These are phyloP conservation scores for Trichophaea hybrida DNA, from an alignment of 2,329 filamentous ascomycete genomes.

Conservation along the genomic window DNA sequence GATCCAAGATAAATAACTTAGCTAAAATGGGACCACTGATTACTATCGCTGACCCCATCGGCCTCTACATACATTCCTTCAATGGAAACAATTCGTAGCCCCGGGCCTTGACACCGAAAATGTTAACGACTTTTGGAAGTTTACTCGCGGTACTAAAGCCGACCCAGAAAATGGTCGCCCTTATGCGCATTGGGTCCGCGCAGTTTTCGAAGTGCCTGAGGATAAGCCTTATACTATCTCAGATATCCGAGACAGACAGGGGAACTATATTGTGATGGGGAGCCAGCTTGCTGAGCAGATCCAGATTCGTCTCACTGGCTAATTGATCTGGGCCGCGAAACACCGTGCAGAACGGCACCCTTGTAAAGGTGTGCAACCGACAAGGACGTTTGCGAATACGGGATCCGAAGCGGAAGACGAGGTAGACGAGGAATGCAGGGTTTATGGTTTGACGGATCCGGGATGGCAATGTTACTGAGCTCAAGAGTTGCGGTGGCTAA, in stretches of 20 bases:
- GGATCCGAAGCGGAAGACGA: no score
- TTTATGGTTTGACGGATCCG: no score
- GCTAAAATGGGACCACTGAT: background rate
- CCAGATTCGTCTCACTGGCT: background rate
- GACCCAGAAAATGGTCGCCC: background rate
- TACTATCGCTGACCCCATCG: conserved; percentile 8
- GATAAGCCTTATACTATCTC: conserved; percentile 6
- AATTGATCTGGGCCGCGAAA: background rate
- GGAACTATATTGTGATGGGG: background rate
- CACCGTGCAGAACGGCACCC: background rate
- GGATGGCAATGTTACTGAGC: no score
- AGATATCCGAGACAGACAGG: conserved; percentile 4
- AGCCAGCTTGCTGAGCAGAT: background rate
- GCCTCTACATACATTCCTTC: conserved; percentile 7
- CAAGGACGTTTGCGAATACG: no score
- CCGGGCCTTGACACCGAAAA: conserved; percentile 4
- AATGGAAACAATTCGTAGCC: conserved; percentile 4
- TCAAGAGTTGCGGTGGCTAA: no score
- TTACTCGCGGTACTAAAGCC: conserved; percentile 7
- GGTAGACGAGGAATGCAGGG: no score
- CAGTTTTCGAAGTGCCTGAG: conserved; percentile 9
- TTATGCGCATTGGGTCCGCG: conserved; percentile 8
- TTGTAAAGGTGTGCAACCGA: no score
- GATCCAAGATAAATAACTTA: conserved; percentile 1
- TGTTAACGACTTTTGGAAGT: conserved; percentile 9